A percentile compares a stretch with the other conserved stretches of the same genome.
Conservation (phyloP, 2,329 filamentous ascomycete species). For the Malbranchea cinnamomea region DNA sequence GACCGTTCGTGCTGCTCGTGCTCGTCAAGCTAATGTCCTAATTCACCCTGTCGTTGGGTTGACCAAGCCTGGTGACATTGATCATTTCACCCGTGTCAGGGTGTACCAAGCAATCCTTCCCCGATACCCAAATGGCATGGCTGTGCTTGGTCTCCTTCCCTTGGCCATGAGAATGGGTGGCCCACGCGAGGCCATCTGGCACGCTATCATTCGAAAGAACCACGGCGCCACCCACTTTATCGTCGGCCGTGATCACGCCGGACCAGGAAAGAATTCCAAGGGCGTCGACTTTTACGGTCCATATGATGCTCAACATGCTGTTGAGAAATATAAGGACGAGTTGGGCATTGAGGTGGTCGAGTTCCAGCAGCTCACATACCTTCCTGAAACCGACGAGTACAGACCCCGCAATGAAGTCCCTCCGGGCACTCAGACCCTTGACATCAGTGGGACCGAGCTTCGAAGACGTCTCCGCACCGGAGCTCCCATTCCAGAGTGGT, state of each 20-base stretch:
- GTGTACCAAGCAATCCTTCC: constrained; percentile 96
- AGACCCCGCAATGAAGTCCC: constrained; percentile 80
- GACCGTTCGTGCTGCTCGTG: constrained; percentile 89
- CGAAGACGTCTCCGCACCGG: constrained; percentile 80
- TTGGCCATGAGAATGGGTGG: constrained; percentile 99
- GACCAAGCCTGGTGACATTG: constrained; percentile 97
- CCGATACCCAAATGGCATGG: constrained; percentile 98
- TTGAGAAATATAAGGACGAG: constrained; percentile 92
- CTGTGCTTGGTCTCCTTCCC: constrained; percentile 82
- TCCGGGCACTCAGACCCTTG: constrained; percentile 67
- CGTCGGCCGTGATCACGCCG: constrained; percentile 93
- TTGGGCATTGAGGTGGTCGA: constrained; percentile 97
- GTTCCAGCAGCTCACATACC: constrained; percentile 99
- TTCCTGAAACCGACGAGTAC: constrained; percentile 95
- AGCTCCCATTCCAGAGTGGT: constrained; percentile 95
- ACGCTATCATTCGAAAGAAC: constrained; percentile 99
- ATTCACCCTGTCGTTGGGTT: constrained; percentile 98
- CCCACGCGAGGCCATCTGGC: constrained; percentile 96
- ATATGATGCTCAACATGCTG: constrained; percentile 90
- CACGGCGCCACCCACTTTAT: constrained; percentile 99
- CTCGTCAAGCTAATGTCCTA: constrained; percentile 93
- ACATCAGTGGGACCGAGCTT: constrained; percentile 82
- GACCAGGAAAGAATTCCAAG: constrained; percentile 94
- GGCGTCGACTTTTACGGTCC: constrained; percentile 95
- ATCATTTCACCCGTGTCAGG: constrained; percentile 97